A percentile compares a stretch with the other conserved stretches of the same genome.
Evolutionary conservation across 2,329 filamentous ascomycete genomes (phyloP).

Genomic region (Fusarium miscanthi): DNA sequence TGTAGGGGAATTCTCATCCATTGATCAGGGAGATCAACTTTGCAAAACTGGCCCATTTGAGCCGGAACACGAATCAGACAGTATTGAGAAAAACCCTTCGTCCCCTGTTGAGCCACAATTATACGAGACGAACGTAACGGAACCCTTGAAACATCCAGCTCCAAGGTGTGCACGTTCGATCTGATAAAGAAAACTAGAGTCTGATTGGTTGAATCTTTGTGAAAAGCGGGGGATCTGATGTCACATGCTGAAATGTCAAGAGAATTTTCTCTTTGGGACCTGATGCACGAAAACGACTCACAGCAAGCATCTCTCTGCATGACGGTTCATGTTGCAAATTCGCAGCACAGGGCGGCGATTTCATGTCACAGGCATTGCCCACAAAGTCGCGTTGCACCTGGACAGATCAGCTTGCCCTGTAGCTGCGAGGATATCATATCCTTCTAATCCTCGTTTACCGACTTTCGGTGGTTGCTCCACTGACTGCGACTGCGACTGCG

Average conservation of each 20-base stretch:
- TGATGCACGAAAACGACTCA: slow-evolving; percentile 7
- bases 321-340: slow-evolving; percentile 16
- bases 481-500: neutral
- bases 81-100: slow-evolving; percentile 1
- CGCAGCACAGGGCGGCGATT: slow-evolving; percentile 38
- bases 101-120: slow-evolving; percentile 13
- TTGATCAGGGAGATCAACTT: neutral
- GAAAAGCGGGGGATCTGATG: slow-evolving; percentile 36
- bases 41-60: slow-evolving; percentile 15
- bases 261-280: slow-evolving; percentile 40
- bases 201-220: slow-evolving; percentile 15
- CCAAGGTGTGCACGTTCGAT: slow-evolving; percentile 39
- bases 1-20: slow-evolving; percentile 16
- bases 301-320: slow-evolving; percentile 20
- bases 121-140: slow-evolving; percentile 7
- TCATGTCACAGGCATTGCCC: slow-evolving; percentile 23
- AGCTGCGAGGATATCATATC: slow-evolving; percentile 31
- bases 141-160: slow-evolving; percentile 10
- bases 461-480: neutral
- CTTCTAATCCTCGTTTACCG: neutral
- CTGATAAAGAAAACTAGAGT: slow-evolving; percentile 31
- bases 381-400: slow-evolving; percentile 10
- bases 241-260: slow-evolving; percentile 43
- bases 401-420: slow-evolving; percentile 33
- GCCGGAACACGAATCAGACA: slow-evolving; percentile 12